These are phyloP conservation scores for Solanum chmielewskii DNA, from an alignment of 257 asterid species.

Conservation along the genomic window DNA sequence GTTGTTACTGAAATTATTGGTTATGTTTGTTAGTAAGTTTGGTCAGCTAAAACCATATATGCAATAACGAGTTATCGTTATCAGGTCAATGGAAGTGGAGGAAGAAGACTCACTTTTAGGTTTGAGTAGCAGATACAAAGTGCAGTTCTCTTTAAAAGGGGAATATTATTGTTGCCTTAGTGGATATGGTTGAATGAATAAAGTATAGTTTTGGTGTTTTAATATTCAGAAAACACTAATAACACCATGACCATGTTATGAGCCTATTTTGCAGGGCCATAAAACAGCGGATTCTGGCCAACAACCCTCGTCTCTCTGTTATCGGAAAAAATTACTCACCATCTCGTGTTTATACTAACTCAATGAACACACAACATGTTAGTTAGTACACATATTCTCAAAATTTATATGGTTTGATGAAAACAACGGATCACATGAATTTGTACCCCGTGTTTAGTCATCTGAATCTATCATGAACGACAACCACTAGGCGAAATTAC, in stretches of 20 bases:
- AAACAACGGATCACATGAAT: background rate
- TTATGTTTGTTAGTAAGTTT: slow-evolving; percentile 8
- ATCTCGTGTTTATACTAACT: background rate
- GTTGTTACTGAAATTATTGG: background rate
- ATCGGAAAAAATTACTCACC: background rate
- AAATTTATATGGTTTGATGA: background rate
- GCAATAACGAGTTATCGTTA: background rate
- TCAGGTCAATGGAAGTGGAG: background rate
- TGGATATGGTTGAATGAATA: slow-evolving; percentile 27
- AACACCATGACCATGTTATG: background rate
- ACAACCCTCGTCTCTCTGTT: background rate
- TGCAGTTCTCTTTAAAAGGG: background rate
- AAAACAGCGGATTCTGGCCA: background rate
- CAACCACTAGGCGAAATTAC: background rate
- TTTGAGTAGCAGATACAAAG: background rate
- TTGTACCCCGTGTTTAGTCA: too few species aligned
- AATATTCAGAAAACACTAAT: background rate
- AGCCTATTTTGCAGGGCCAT: background rate
- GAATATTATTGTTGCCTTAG: slow-evolving; percentile 4
- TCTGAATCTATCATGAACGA: background rate
- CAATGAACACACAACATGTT: background rate
- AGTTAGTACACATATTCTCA: background rate
- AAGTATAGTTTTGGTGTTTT: background rate
- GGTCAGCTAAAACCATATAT: slow-evolving; percentile 26
- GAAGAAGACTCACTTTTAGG: background rate